Base-by-base conservation (phyloP, 2,329 filamentous ascomycete genomes). In the Colletotrichum lindemuthianum region DNA sequence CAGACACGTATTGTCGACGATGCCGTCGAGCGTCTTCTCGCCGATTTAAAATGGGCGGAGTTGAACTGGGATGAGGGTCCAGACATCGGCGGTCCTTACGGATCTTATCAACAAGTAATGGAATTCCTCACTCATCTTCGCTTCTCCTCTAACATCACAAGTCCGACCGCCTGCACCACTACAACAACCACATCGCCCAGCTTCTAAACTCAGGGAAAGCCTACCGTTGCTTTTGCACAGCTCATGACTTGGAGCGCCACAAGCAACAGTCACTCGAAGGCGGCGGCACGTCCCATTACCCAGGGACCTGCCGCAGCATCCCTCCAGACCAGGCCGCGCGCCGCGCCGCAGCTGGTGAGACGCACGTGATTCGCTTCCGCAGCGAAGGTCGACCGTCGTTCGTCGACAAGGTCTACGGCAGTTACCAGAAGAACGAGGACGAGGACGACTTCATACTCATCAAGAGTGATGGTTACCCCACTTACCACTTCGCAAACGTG, bases 401-500 rank as follows among this genome's bases (percentile, higher is more conserved):
- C 73, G 81, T 84, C 8, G 96, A 99, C 74, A 77, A 95, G 40
- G 89, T 98, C 9, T 97, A 96, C 72, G 92, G 92, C 40, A 75
- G 77, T 10, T 88, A 90, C 69, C 79, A 83, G 78, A 84, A 85
- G 73, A 78, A 79, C 71, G 74, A 84, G 68, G 69, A 78, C 55
- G 78, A 89, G 75, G 92, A 96, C 69, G 94, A 98, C 72, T 95
- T 93, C 16, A 92, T 99, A 66, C 82, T 99, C 44, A 81, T 97
- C 65, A 99, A 99, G 77, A 90, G 89, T 1, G 96, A 99, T 74
- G 94, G 93, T 0, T 91, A 91, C 68, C 96, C 96, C 0, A 99
- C 96, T 0, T 99, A 99, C 73, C 96, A 99, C 76, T 90, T 99
- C 66, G 96, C 96, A 5, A 99, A 98, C 73, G 95, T 99, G 8